Evolutionary conservation across 2,329 filamentous ascomycete species (phyloP).

Genomic region (Apiospora malaysiana): DNA sequence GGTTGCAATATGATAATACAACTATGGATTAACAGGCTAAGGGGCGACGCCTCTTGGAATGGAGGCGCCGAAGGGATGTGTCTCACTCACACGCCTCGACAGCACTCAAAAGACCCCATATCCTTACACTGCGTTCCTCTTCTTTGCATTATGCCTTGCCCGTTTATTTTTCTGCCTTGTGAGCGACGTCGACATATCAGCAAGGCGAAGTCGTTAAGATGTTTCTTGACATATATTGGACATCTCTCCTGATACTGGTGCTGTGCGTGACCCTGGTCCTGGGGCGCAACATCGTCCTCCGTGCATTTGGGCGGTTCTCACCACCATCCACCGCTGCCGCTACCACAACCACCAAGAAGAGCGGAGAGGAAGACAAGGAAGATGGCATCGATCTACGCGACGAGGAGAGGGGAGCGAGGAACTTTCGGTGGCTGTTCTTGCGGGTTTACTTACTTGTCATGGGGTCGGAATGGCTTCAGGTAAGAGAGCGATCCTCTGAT

Average conservation of each 20-base stretch:
- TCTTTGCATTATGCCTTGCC: neutral
- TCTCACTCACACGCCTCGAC: neutral
- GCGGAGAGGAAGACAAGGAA: neutral
- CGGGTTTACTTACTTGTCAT: slow-evolving; percentile 55
- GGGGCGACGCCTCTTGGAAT: neutral
- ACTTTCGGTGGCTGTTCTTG: slow-evolving; percentile 33
- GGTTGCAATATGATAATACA: neutral
- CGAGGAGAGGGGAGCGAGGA: slow-evolving; percentile 30
- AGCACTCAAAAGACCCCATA: neutral
- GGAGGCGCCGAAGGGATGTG: neutral
- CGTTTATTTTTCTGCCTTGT: neutral
- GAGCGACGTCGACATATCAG: neutral
- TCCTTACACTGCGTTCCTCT: neutral
- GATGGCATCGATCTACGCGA: neutral
- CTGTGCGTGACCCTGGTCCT: slow-evolving; percentile 30
- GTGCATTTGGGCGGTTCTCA: slow-evolving; percentile 19
- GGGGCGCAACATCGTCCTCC: slow-evolving; percentile 28
- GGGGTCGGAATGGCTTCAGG: slow-evolving; percentile 59
- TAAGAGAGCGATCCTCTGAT: slow-evolving; percentile 29
- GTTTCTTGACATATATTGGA: slow-evolving; percentile 35
- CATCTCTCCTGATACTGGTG: slow-evolving; percentile 31
- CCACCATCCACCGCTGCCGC: slow-evolving; percentile 20
- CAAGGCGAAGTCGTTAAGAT: neutral
- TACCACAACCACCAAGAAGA: neutral
- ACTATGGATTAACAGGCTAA: neutral